A percentile compares a stretch with the other conserved stretches of the same genome.
phyloP scores from a whole-genome alignment of 768 basidiomycete genomes.

The Trametes maxima region DNA sequence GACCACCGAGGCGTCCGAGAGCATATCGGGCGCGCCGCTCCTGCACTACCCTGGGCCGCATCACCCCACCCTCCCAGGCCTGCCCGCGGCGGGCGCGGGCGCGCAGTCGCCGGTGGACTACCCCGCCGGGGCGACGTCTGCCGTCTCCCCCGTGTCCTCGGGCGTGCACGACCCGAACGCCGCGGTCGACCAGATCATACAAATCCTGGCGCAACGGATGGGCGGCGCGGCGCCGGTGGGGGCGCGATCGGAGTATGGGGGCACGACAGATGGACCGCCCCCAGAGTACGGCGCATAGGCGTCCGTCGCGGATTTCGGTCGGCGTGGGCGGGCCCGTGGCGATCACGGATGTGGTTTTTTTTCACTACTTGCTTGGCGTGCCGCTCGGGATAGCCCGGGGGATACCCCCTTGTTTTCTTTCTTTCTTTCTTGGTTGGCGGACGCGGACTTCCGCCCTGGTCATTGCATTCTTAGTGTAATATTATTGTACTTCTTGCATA shows the following conservation, averaged over 20 bases:
- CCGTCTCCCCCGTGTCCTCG: not conserved
- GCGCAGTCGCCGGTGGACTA: not conserved
- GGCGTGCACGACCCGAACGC: not conserved
- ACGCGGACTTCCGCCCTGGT: too few species aligned
- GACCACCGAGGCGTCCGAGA: too few species aligned
- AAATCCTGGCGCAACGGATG: conserved; percentile 17
- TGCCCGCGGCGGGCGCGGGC: not conserved
- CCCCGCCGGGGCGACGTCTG: not conserved
- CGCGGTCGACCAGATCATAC: conserved; percentile 9
- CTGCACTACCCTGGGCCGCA: not conserved
- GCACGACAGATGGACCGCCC: conserved; percentile 2
- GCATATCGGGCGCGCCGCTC: too few species aligned
- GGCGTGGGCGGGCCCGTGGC: too few species aligned
- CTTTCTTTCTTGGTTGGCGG: too few species aligned
- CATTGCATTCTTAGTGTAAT: too few species aligned
- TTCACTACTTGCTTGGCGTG: too few species aligned
- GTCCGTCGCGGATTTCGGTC: too few species aligned
- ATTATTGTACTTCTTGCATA: too few species aligned
- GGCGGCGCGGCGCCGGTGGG: not conserved
- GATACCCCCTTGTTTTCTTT: too few species aligned
- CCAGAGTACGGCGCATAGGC: conserved; percentile 6
- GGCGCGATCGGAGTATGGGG: not conserved
- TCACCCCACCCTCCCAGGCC: not conserved
- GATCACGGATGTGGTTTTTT: not conserved
- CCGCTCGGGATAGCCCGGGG: too few species aligned